A percentile compares a stretch with the other conserved stretches of the same genome.
phyloP scores from a whole-genome alignment of 768 basidiomycete genomes.

The Pisolithus tinctorius region DNA sequence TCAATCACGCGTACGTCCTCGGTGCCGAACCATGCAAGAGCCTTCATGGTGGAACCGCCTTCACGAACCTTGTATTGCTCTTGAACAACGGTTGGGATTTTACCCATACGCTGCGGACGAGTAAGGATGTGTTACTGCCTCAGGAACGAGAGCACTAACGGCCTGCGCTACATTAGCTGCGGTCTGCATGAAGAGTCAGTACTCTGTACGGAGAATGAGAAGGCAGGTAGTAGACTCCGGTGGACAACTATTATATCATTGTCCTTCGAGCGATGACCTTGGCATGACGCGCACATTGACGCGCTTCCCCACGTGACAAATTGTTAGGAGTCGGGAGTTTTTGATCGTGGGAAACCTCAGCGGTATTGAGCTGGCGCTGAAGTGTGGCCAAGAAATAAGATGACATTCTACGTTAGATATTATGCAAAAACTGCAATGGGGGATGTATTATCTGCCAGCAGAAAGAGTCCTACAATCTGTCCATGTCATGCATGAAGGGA shows the following conservation, averaged over 20 bases:
- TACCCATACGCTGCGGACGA: conserved; percentile 29
- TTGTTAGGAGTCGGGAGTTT: neutral
- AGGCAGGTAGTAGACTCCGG: neutral
- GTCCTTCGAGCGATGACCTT: neutral
- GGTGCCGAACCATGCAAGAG: conserved; percentile 61
- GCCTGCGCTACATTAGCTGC: conserved; percentile 23
- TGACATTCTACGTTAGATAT: conserved; percentile 25
- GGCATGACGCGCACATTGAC: conserved; percentile 1
- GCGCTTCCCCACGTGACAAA: neutral
- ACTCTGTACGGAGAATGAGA: neutral
- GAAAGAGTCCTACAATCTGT: conserved; percentile 23
- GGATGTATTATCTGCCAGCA: conserved; percentile 21
- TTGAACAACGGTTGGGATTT: conserved; percentile 33
- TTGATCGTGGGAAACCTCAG: neutral
- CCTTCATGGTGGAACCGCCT: conserved; percentile 57
- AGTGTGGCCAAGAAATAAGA: conserved; percentile 13
- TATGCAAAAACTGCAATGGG: conserved; percentile 16
- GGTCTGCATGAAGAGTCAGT: conserved; percentile 20
- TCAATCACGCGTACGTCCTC: conserved; percentile 41
- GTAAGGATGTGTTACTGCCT: neutral
- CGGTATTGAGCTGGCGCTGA: neutral
- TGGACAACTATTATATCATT: neutral
- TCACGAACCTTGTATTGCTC: conserved; percentile 41
- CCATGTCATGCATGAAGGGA: conserved; percentile 1
- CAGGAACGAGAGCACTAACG: conserved; percentile 9